phyloP scores from a whole-genome alignment of 139 green algal genomes.

The Chlamydomonas incerta region DNA sequence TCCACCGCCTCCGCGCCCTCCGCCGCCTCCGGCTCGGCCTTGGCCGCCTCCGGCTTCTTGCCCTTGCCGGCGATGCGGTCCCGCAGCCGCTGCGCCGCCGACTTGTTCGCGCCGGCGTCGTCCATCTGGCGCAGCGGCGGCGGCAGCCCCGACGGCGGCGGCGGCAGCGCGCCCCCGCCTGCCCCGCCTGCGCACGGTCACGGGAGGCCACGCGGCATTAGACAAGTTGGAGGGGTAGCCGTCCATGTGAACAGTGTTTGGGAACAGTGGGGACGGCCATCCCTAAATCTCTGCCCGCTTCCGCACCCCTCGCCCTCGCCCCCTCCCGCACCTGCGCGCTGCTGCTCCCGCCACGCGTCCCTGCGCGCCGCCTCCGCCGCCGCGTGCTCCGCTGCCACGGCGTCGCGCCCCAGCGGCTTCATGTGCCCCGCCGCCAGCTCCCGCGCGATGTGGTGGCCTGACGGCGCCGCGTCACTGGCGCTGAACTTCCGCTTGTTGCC shows the following conservation, averaged over 20 bases:
- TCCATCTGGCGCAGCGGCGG: constrained; percentile 12
- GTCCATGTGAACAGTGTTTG: too few species aligned
- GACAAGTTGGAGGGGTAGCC: too few species aligned
- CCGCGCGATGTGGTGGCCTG: not conserved
- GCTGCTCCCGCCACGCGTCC: constrained; percentile 6
- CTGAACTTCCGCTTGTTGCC: constrained; percentile 55
- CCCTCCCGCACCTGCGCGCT: not conserved
- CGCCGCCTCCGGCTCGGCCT: constrained; percentile 23
- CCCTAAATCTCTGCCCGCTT: too few species aligned
- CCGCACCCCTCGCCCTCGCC: not conserved
- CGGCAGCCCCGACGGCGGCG: constrained; percentile 5
- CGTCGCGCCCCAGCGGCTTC: constrained; percentile 24
- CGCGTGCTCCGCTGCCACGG: constrained; percentile 33
- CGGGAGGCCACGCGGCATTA: not conserved
- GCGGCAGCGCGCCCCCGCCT: constrained; percentile 8
- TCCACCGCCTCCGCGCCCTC: not conserved
- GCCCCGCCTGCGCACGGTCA: not conserved
- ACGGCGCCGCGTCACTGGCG: constrained; percentile 48
- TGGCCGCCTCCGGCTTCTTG: constrained; percentile 29
- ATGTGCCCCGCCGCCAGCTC: constrained; percentile 27
- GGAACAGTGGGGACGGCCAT: too few species aligned
- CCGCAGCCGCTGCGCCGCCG: constrained; percentile 70
- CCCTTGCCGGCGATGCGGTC: constrained; percentile 53
- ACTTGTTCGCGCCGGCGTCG: constrained; percentile 67
- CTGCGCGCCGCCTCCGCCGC: not conserved